Percentiles rank a stretch among this genome's conserved stretches.
These are phyloP conservation scores for Daldinia concentrica DNA, from an alignment of 495 filamentous ascomycete species.

Conservation along the genomic window DNA sequence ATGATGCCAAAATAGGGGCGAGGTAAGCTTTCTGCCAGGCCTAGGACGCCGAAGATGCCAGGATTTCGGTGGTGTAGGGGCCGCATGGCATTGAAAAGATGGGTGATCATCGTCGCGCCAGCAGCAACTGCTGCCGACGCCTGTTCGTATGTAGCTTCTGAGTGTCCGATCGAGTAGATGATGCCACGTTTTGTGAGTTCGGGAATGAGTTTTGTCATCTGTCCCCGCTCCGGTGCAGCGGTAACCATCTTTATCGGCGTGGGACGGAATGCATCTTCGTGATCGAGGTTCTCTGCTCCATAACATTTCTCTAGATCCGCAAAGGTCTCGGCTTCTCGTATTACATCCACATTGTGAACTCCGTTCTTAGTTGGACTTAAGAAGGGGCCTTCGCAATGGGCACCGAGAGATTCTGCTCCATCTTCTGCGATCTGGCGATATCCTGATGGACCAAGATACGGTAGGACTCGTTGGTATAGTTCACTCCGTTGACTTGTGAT, in stretches of 20 bases:
- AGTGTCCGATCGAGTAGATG: constrained; percentile 81
- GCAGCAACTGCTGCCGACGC: constrained; percentile 70
- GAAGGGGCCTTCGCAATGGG: constrained; percentile 88
- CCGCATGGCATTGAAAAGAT: constrained; percentile 91
- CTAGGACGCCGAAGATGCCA: constrained; percentile 81
- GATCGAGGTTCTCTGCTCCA: constrained; percentile 67
- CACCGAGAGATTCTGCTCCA: constrained; percentile 83
- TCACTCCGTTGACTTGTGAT: constrained; percentile 72
- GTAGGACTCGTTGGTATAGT: constrained; percentile 78
- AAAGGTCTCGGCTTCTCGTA: constrained; percentile 64
- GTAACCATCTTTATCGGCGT: constrained; percentile 77
- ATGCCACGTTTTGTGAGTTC: constrained; percentile 68
- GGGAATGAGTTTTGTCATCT: constrained; percentile 69
- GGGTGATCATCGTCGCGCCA: constrained; percentile 85
- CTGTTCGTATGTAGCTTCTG: constrained; percentile 79
- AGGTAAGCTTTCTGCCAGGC: constrained; percentile 53
- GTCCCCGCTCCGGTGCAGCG: constrained; percentile 77
- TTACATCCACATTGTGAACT: constrained; percentile 73
- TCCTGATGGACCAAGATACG: constrained; percentile 75
- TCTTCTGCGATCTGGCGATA: constrained; percentile 59
- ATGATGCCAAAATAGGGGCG: constrained; percentile 73
- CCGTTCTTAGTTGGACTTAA: constrained; percentile 75
- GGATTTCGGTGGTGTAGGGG: constrained; percentile 86
- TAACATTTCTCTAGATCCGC: constrained; percentile 73
- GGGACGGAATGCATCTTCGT: constrained; percentile 39